Base-by-base conservation (phyloP, 2,329 filamentous ascomycete genomes). In the Lachnellula cervina region DNA sequence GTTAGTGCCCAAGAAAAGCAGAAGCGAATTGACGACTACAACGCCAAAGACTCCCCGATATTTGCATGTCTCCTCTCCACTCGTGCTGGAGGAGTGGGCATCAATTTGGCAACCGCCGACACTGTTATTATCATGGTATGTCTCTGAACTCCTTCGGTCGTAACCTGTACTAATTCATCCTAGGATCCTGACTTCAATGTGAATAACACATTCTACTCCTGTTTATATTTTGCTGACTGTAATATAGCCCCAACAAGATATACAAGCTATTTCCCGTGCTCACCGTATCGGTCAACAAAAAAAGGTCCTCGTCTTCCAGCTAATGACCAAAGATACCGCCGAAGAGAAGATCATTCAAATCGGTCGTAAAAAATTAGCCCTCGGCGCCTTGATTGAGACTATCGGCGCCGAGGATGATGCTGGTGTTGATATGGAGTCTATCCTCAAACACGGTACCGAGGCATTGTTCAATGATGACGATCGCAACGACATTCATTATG, bases 261-360 rank as follows among this genome's bases (percentile, higher is more conserved):
- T 99, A 42, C 94, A 99, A 71, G 94, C 94, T 0, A 79, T 99
- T 32, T 96, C 93, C 32, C 86, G 95, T 62, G 94, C 93, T 17
- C 94, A 99, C 72, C 87, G 94, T 25, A 97, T 99, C 60, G 95
- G 95, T 0, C 95, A 99, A 72, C 90, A 91, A 71, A 91, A 94
- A 63, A 97, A 95, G 65, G 94, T 99, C 0, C 79, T 99, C 1
- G 96, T 95, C 62, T 96, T 97, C 66, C 93, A 97, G 69, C 76
- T 99, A 0, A 90, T 96, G 77, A 97, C 91, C 1, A 88, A 92
- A 57, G 83, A 87, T 42, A 93, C 87, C 28, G 90, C 88, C 0
- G 94, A 99, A 70, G 94, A 99, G 73, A 92, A 93, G 68, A 97
- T 99, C 53, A 88, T 97, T 77, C 90, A 97, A 70, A 90, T 96